These are phyloP conservation scores for Leccinum rimulosum DNA, from an alignment of 768 basidiomycete species.

Conservation along the genomic window DNA sequence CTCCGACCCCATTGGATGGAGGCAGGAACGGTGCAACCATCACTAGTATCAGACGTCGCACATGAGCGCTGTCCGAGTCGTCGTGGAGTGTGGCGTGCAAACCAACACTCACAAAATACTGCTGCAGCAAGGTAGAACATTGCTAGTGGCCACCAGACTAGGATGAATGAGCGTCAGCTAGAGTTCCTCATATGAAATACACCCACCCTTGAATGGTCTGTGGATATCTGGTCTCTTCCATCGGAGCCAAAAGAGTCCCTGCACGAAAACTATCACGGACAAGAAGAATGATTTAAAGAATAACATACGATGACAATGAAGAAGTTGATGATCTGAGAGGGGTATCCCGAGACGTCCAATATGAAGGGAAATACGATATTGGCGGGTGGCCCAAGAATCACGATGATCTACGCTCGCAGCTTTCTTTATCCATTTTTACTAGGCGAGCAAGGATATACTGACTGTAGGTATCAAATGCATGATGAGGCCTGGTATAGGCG, in stretches of 20 bases:
- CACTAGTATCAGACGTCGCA: slow-evolving; percentile 31
- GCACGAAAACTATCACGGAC: background rate
- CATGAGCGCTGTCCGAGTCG: background rate
- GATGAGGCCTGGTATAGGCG: slow-evolving; percentile 52
- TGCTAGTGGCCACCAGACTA: slow-evolving; percentile 56
- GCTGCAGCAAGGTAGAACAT: slow-evolving; percentile 53
- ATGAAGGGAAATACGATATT: slow-evolving; percentile 57
- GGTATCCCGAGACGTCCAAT: slow-evolving; percentile 48
- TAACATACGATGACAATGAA: slow-evolving; percentile 48
- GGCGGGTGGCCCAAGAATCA: slow-evolving; percentile 53
- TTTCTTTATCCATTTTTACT: background rate
- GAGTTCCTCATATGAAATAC: background rate
- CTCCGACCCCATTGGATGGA: slow-evolving; percentile 53
- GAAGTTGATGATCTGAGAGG: slow-evolving; percentile 52
- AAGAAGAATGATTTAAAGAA: slow-evolving; percentile 27
- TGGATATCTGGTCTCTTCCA: slow-evolving; percentile 46
- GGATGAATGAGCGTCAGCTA: slow-evolving; percentile 3
- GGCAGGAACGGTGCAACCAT: slow-evolving; percentile 54
- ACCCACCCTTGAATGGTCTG: slow-evolving; percentile 53
- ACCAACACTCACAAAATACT: slow-evolving; percentile 42
- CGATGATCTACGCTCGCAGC: slow-evolving; percentile 37
- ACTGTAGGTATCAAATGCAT: slow-evolving; percentile 54
- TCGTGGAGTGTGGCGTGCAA: slow-evolving; percentile 3
- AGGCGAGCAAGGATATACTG: slow-evolving; percentile 3
- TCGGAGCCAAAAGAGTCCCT: slow-evolving; percentile 58